Evolutionary conservation across 768 basidiomycete species (phyloP), one percentile per base, ranked within the genome.

Genomic region (Boletus pseudopeckii): DNA sequence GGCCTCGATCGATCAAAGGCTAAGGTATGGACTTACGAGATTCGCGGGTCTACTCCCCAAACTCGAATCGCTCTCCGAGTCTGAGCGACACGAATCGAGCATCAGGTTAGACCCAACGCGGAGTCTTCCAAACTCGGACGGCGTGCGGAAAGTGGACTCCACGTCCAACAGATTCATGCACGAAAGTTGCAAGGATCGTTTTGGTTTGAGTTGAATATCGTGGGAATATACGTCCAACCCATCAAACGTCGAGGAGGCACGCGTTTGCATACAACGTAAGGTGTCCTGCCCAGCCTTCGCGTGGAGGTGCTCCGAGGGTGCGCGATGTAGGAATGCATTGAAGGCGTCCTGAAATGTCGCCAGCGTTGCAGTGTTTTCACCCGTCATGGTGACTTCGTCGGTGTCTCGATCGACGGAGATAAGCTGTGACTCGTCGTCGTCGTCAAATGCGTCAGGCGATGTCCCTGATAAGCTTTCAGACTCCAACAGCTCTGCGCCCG

Each of bases 401-500:
- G 37, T n/a, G 40, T 62, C 63, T 8, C 51, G 50, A 46, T 66
- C 62, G 30, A 36, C 28, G 4, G 57, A 22, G 36, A 55, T 52
- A 3, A 48, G 28, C 17, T 62, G 68, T 17, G 56, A 50, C 10
- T 33, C n/a, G 15, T 53, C 45, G 7, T 64, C 67, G 10, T 58
- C 62, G 18, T 69, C 56, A 17, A 53, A 59, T 3, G 45, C 8
- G 41, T 47, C 59, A 8, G 58, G 9, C 1, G 49, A 40, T 17
- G 36, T 39, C n/a, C 45, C 49, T 39, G 58, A 58, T 47, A 18
- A 20, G 26, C 55, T 40, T 18, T 71, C 69, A 17, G 62, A 50
- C 36, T 74, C 71, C 28, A 80, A 67, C 34, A 83, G 74, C 46
- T 72, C 67, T 26, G 79, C 74, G 26, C 77, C 79, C 1, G 81